Conservation (phyloP, 2,329 filamentous ascomycete species). For the Neocatenulostroma microsporum region DNA sequence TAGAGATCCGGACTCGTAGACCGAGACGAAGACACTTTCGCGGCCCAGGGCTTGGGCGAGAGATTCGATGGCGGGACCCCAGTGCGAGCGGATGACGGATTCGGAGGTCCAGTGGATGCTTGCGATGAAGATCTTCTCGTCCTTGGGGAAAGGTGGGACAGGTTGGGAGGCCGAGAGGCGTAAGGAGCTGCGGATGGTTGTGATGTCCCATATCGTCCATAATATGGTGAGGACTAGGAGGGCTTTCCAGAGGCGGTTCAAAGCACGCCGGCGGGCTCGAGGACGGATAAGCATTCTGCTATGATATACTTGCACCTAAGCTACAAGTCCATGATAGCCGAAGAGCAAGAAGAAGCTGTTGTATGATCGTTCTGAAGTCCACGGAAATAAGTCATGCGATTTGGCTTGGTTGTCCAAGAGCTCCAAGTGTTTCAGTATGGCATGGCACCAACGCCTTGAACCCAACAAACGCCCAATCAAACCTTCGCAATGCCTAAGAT, state of each 20-base stretch:
- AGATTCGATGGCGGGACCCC: slow-evolving; percentile 54
- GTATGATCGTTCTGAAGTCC: too few species aligned
- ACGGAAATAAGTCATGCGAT: too few species aligned
- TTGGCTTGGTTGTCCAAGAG: too few species aligned
- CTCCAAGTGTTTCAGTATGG: too few species aligned
- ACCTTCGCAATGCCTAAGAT: too few species aligned
- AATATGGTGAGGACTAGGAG: not conserved
- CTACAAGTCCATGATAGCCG: too few species aligned
- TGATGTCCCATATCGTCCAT: not conserved
- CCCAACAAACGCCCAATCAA: too few species aligned
- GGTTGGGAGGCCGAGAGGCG: not conserved
- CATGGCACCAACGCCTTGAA: too few species aligned
- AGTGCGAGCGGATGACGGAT: slow-evolving; percentile 51
- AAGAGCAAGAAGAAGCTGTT: too few species aligned
- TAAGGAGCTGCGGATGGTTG: not conserved
- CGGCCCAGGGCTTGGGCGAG: slow-evolving; percentile 51
- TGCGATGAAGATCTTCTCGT: slow-evolving; percentile 54
- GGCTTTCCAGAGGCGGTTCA: not conserved
- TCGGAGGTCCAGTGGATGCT: slow-evolving; percentile 64
- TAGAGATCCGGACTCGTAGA: slow-evolving; percentile 62
- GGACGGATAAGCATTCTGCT: not conserved
- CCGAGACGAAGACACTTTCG: slow-evolving; percentile 59
- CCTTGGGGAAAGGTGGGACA: slow-evolving; percentile 12
- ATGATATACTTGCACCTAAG: too few species aligned
- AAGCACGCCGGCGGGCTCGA: not conserved